These are phyloP conservation scores for Fusarium haematococcum DNA, from an alignment of 2,329 filamentous ascomycete genomes.

Conservation along the genomic window DNA sequence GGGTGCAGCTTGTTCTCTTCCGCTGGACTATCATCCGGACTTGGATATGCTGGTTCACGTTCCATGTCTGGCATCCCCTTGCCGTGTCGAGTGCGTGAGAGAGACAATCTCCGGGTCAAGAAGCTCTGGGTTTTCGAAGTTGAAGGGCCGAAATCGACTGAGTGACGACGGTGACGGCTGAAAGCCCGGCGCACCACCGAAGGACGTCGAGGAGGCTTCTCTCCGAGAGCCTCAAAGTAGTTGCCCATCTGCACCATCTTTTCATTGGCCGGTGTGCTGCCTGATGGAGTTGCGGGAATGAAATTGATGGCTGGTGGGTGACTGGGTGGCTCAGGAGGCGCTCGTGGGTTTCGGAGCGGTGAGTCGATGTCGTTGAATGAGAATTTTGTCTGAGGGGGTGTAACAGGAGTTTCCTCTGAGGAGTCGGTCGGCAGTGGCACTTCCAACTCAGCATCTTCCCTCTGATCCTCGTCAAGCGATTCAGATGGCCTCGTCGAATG, in stretches of 20 bases:
- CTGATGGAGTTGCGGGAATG: slow-evolving; percentile 73
- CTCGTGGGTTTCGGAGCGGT: slow-evolving; percentile 70
- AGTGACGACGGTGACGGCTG: slow-evolving; percentile 60
- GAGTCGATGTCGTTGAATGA: slow-evolving; percentile 69
- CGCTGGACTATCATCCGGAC: slow-evolving; percentile 58
- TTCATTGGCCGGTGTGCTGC: slow-evolving; percentile 66
- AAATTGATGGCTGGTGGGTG: slow-evolving; percentile 63
- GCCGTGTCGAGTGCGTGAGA: slow-evolving; percentile 57
- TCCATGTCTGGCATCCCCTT: slow-evolving; percentile 45
- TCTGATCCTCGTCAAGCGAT: slow-evolving; percentile 51
- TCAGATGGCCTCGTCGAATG: slow-evolving; percentile 65
- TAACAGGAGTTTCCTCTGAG: slow-evolving; percentile 57
- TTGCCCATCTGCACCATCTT: slow-evolving; percentile 65
- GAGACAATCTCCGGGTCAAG: slow-evolving; percentile 64
- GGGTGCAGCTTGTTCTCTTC: slow-evolving; percentile 70
- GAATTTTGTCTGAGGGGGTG: slow-evolving; percentile 63
- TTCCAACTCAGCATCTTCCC: slow-evolving; percentile 34
- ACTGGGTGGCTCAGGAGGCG: slow-evolving; percentile 65
- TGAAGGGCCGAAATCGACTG: slow-evolving; percentile 55
- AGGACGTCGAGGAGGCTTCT: slow-evolving; percentile 58
- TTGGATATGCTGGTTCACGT: slow-evolving; percentile 53
- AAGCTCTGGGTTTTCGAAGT: slow-evolving; percentile 56
- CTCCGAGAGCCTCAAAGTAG: slow-evolving; percentile 61
- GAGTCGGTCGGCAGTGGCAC: slow-evolving; percentile 51
- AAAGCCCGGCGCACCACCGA: slow-evolving; percentile 68